Evolutionary conservation across 768 basidiomycete genomes (phyloP).

Genomic region (Termitomyces sp.): DNA sequence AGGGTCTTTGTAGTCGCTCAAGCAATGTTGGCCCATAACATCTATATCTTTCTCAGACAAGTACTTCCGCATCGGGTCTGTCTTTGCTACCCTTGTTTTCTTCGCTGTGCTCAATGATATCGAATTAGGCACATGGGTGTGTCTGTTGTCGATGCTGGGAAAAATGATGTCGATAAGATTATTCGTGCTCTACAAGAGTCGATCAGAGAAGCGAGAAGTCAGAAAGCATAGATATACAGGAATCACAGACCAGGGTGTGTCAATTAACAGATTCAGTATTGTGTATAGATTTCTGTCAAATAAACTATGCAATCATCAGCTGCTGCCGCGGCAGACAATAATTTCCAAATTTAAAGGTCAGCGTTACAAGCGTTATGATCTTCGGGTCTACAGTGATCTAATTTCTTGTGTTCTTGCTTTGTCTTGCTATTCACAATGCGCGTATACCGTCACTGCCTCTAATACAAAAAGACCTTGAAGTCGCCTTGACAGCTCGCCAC

Average conservation of each 20-base stretch:
- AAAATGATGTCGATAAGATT: slow-evolving; percentile 75
- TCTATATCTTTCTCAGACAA: slow-evolving; percentile 42
- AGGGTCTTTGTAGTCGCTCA: slow-evolving; percentile 11
- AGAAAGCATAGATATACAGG: slow-evolving; percentile 15
- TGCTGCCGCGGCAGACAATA: background rate
- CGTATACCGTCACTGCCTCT: background rate
- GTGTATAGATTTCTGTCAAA: background rate
- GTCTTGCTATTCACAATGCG: background rate
- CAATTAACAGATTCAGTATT: background rate
- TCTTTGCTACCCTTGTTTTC: slow-evolving; percentile 10
- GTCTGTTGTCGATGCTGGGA: slow-evolving; percentile 61
- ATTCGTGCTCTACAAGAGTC: slow-evolving; percentile 58
- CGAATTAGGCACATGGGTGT: slow-evolving; percentile 79
- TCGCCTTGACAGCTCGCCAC: slow-evolving; percentile 1
- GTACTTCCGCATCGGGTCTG: slow-evolving; percentile 87
- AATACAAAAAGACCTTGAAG: background rate
- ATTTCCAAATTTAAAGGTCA: background rate
- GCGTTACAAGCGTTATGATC: background rate
- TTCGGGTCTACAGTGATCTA: background rate
- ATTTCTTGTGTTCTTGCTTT: background rate
- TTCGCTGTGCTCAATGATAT: background rate
- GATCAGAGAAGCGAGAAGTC: slow-evolving; percentile 34
- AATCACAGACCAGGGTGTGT: background rate
- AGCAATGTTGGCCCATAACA: background rate
- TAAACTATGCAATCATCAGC: background rate